Conservation (phyloP, 495 filamentous ascomycete species). For the Haplographium delicatum region DNA sequence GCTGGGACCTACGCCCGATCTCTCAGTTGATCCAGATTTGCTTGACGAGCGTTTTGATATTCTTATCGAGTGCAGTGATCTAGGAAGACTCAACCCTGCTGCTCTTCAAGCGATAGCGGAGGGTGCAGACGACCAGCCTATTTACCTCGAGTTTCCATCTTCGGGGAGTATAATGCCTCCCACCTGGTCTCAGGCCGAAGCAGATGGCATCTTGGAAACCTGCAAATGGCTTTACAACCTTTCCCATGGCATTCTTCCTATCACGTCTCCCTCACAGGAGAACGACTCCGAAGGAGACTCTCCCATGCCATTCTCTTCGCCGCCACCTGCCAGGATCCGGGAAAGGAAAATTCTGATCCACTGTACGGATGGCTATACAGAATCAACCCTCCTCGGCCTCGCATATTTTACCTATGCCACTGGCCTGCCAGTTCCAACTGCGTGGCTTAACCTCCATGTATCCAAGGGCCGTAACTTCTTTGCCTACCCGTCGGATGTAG, state of each 20-base stretch:
- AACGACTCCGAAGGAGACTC: conserved; percentile 56
- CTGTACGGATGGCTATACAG: conserved; percentile 94
- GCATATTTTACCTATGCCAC: conserved; percentile 91
- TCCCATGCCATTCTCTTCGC: conserved; percentile 18
- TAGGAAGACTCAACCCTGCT: conserved; percentile 60
- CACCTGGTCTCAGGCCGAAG: conserved; percentile 70
- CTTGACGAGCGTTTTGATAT: conserved; percentile 58
- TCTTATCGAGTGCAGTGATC: conserved; percentile 80
- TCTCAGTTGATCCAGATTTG: conserved; percentile 25
- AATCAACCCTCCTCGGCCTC: conserved; percentile 78
- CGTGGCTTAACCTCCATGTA: conserved; percentile 82
- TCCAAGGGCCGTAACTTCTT: conserved; percentile 88
- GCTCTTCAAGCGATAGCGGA: conserved; percentile 41
- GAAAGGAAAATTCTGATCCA: conserved; percentile 74
- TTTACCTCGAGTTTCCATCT: conserved; percentile 78
- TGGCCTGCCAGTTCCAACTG: conserved; percentile 69
- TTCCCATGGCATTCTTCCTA: conserved; percentile 51
- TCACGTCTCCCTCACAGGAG: conserved; percentile 29
- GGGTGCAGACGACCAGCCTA: conserved; percentile 26
- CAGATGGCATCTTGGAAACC: conserved; percentile 76
- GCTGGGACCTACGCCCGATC: conserved; percentile 83
- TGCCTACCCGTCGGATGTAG: conserved; percentile 85
- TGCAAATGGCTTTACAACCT: conserved; percentile 86
- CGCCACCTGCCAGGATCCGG: conserved; percentile 1
- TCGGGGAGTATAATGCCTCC: conserved; percentile 85